Evolutionary conservation across 2,329 filamentous ascomycete genomes (phyloP).

Genomic region (Fusarium mundagurra): DNA sequence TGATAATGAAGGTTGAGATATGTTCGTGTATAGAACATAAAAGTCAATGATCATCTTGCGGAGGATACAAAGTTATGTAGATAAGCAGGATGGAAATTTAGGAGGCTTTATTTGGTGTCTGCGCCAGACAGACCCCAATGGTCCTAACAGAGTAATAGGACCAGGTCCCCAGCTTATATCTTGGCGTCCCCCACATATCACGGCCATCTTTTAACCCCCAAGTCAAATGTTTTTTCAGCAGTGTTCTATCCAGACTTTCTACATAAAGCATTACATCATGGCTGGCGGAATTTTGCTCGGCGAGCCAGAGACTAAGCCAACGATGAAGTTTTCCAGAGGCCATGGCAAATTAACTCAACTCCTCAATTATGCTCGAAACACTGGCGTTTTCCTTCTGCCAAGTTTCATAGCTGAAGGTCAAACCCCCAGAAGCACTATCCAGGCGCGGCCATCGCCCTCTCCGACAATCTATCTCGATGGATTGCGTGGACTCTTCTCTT

Average conservation of each 20-base stretch:
- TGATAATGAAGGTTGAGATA: rapidly evolving
- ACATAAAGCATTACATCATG: neutral
- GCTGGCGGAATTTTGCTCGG: neutral
- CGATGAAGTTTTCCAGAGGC: rapidly evolving
- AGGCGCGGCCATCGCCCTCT: rapidly evolving
- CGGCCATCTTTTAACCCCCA: rapidly evolving
- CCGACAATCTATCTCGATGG: neutral
- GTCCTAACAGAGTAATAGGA: neutral
- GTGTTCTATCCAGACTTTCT: rapidly evolving
- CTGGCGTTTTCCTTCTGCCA: rapidly evolving
- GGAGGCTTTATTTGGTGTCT: neutral
- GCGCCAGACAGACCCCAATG: neutral
- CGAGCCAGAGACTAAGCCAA: neutral
- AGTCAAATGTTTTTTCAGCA: neutral
- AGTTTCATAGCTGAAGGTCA: neutral
- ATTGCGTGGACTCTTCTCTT: neutral
- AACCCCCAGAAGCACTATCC: rapidly evolving
- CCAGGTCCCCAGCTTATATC: neutral
- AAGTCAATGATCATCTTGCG: too few species aligned
- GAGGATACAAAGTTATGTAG: too few species aligned
- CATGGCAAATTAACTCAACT: rapidly evolving
- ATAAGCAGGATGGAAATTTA: too few species aligned
- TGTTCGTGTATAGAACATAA: too few species aligned
- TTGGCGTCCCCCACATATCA: neutral
- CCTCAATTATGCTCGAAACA: neutral